Evolutionary conservation across 2,329 filamentous ascomycete genomes (phyloP), one percentile per base, ranked within the genome.

Genomic region (Colletotrichum lentis): DNA sequence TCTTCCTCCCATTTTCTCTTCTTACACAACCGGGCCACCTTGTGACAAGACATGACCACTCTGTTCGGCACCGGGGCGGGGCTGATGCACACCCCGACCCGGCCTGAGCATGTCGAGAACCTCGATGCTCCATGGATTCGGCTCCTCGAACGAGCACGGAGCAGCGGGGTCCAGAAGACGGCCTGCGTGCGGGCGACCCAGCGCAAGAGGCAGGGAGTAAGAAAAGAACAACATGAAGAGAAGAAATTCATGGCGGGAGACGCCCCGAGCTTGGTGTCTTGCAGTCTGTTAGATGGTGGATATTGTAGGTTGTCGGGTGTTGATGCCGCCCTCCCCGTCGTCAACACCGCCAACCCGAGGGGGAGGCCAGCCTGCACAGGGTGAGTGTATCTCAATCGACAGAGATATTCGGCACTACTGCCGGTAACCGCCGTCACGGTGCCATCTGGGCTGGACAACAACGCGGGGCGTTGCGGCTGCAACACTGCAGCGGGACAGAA

Each of bases 131-230:
- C 2, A 24, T 24, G 24, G 24, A 16, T 37, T 11, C 49, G 27
- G 20, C n/a, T 14, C 52, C 22, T 41, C 35, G 43, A 35, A 37
- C 10, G 12, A 31, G 56, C 56, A 59, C 56, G 27, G 56, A 46
- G 27, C 56, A 47, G 56, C 43, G 35, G 56, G 14, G 47, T 37
- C 56, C 41, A 37, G 47, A 27, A 20, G 55, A 37, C 56, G n/a
- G 43, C 4, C 35, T 22, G 55, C 8, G 31, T 35, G 10, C 27
- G 27, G 18, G 8, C 16, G 8, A 39, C 24, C 14, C 14, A 46
- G 41, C 41, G 55, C n/a, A 11, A 10, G n/a, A 35, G 10, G 6
- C 11, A 27, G n/a, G 14, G 8, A 31, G 18, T 18, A 20, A 44
- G 14, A 46, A 6, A 14, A 6, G 24, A 3, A 43, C 12, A 37